Conservation (phyloP, 805 yeast species). For the Yueomyces sp. region DNA sequence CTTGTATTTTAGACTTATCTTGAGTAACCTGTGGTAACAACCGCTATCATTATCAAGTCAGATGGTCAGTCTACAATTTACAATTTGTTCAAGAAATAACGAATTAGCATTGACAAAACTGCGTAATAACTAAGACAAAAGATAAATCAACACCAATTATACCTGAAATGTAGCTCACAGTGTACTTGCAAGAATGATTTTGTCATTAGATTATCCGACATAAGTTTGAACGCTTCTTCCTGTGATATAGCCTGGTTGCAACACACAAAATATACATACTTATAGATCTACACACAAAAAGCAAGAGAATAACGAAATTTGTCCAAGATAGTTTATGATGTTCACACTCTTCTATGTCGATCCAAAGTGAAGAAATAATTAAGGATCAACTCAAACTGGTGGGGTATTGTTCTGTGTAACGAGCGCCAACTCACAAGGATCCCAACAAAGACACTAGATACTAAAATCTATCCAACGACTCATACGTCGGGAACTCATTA, state of each 20-base stretch:
- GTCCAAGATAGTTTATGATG: slow-evolving; percentile 3
- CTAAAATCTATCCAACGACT: neutral
- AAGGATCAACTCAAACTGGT: slow-evolving; percentile 19
- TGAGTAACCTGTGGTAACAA: neutral
- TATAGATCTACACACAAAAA: neutral
- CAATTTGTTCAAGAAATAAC: too few species aligned
- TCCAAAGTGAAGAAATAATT: slow-evolving; percentile 8
- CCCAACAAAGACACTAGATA: neutral
- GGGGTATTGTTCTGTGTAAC: slow-evolving; percentile 8
- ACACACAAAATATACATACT: neutral
- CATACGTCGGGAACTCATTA: too few species aligned
- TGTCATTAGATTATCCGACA: neutral
- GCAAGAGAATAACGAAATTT: neutral
- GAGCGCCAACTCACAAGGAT: neutral
- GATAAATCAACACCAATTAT: too few species aligned
- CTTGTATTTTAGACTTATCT: neutral
- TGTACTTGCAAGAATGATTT: too few species aligned
- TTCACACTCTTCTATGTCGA: slow-evolving; percentile 24
- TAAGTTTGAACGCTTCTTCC: neutral
- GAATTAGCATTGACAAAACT: neutral
- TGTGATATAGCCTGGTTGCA: neutral
- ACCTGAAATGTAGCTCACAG: too few species aligned
- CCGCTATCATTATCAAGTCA: neutral
- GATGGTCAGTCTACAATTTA: neutral
- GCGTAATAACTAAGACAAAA: too few species aligned